Percentiles rank a stretch among this genome's conserved stretches.
Evolutionary conservation across 2,329 filamentous ascomycete species (phyloP).

Genomic region (Cladosporium halotolerans): DNA sequence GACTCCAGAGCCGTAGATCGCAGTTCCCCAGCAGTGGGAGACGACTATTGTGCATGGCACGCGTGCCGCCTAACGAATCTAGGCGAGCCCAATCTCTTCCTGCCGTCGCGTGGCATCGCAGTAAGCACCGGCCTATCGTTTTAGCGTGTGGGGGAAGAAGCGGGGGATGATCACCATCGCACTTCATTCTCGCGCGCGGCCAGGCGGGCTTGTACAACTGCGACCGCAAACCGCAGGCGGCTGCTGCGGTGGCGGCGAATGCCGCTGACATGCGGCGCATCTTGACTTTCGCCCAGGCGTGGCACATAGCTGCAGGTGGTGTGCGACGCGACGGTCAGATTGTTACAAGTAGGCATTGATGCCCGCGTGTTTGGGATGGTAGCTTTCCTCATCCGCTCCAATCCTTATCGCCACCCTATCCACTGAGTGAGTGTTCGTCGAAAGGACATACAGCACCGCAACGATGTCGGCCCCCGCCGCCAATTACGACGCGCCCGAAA

Average conservation of each 20-base stretch:
- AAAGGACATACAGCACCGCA: not conserved
- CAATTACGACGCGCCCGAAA: constrained; percentile 12
- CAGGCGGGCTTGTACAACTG: too few species aligned
- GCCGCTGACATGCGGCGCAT: constrained; percentile 8
- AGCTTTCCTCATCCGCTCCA: too few species aligned
- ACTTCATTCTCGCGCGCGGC: too few species aligned
- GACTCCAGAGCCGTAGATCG: not conserved
- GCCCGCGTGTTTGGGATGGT: not conserved
- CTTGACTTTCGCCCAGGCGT: not conserved
- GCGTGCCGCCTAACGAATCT: not conserved
- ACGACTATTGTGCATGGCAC: not conserved
- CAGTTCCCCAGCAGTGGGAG: not conserved
- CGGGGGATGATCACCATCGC: not conserved
- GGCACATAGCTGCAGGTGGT: not conserved
- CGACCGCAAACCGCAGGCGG: not conserved
- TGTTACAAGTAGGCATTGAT: constrained; percentile 4
- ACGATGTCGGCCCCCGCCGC: constrained; percentile 5
- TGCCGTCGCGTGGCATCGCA: not conserved
- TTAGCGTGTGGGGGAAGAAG: not conserved
- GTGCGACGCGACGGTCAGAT: not conserved
- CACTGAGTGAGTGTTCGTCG: too few species aligned
- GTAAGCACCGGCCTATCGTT: not conserved
- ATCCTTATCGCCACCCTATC: too few species aligned
- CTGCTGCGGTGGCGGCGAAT: constrained; percentile 4
- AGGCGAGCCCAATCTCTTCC: constrained; percentile 5